These are phyloP conservation scores for Petunia axillaris DNA, from an alignment of 257 asterid species.

Conservation along the genomic window DNA sequence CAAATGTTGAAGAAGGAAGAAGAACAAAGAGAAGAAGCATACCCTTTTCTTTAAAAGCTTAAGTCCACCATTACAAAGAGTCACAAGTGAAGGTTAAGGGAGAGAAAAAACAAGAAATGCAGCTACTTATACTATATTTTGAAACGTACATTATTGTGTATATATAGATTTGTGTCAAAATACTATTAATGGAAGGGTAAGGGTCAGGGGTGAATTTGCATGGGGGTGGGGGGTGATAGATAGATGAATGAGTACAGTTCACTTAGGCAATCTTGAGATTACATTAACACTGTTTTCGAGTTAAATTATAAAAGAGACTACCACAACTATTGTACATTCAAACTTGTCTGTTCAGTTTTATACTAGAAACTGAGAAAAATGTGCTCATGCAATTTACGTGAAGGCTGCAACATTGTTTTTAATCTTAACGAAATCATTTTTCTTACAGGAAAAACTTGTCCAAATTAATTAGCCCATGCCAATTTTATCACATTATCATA, in stretches of 20 bases:
- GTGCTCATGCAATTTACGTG: background rate
- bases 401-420: background rate
- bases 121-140: background rate
- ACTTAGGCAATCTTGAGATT: background rate
- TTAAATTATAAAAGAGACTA: too few relatives aligned
- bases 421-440: background rate
- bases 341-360: background rate
- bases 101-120: background rate
- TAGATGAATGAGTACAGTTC: background rate
- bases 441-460: too few relatives aligned
- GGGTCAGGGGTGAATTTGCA: background rate
- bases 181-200: conserved; percentile 12
- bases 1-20: background rate
- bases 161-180: background rate
- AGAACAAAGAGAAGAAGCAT: background rate
- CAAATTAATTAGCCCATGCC: too few relatives aligned
- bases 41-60: conserved; percentile 24
- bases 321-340: background rate
- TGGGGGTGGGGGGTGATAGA: background rate
- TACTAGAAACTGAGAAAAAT: background rate
- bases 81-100: conserved; percentile 25
- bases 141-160: conserved; percentile 16
- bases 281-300: background rate
- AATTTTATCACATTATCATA: too few relatives aligned
- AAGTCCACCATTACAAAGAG: conserved; percentile 11